A percentile compares a stretch with the other conserved stretches of the same genome.
phyloP scores from a whole-genome alignment of 2,329 filamentous ascomycete species.

The Mycosphaerelloides madeirae region DNA sequence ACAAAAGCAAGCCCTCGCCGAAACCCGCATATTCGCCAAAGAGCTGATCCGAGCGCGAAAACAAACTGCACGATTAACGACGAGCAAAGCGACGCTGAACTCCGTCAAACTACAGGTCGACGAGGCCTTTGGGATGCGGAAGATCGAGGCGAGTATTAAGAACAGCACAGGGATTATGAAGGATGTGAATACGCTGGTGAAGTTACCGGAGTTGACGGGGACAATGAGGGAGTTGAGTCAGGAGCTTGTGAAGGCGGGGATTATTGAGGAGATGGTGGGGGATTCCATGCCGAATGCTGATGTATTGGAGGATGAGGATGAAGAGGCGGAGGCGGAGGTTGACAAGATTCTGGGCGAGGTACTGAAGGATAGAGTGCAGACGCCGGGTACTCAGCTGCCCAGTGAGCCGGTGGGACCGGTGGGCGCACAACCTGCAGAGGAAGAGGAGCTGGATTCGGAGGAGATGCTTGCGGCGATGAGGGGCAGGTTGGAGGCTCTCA shows the following conservation, averaged over 20 bases:
- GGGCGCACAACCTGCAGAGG: constrained; percentile 51
- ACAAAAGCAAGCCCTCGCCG: constrained; percentile 70
- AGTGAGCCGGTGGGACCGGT: constrained; percentile 49
- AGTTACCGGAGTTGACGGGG: constrained; percentile 76
- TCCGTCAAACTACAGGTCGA: constrained; percentile 97
- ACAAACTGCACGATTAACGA: constrained; percentile 68
- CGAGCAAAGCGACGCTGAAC: constrained; percentile 84
- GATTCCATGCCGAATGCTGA: constrained; percentile 75
- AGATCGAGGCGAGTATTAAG: constrained; percentile 89
- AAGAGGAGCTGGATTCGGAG: constrained; percentile 78
- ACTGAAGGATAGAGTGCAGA: constrained; percentile 70
- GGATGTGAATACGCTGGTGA: constrained; percentile 82
- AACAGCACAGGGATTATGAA: constrained; percentile 92
- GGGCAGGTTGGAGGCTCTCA: constrained; percentile 80
- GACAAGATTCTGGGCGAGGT: constrained; percentile 92
- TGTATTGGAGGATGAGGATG: constrained; percentile 64
- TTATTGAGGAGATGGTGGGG: constrained; percentile 96
- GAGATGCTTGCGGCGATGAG: constrained; percentile 93
- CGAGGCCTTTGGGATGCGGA: constrained; percentile 89
- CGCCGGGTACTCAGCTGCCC: constrained; percentile 51
- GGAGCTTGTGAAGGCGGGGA: constrained; percentile 89
- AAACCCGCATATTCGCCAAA: constrained; percentile 81
- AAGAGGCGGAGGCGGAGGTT: constrained; percentile 76
- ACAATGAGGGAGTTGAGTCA: constrained; percentile 85
- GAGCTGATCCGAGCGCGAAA: constrained; percentile 81